These are phyloP conservation scores for Ophiostoma quercus DNA, from an alignment of 2,329 filamentous ascomycete species.

Conservation along the genomic window DNA sequence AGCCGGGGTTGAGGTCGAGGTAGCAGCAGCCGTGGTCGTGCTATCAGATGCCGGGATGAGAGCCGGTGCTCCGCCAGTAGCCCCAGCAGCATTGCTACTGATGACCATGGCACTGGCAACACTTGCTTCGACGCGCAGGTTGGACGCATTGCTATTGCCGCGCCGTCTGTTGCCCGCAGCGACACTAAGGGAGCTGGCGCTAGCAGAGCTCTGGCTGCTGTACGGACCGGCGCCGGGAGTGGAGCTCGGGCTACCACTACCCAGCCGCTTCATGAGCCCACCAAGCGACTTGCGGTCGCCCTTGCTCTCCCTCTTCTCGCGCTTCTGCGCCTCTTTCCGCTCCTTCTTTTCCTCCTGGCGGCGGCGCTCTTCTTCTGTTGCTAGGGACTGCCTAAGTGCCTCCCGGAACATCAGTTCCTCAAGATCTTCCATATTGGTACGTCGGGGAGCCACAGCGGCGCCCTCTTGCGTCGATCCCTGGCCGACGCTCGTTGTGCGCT, in stretches of 20 bases:
- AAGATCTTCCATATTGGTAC: constrained; percentile 70
- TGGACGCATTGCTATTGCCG: constrained; percentile 56
- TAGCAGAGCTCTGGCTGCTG: constrained; percentile 46
- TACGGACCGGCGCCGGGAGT: constrained; percentile 35
- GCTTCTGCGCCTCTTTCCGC: constrained; percentile 76
- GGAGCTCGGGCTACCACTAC: constrained; percentile 30
- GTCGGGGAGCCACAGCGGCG: constrained; percentile 32
- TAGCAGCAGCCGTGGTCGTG: not conserved
- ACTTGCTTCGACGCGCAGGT: constrained; percentile 43
- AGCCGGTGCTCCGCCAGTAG: constrained; percentile 28
- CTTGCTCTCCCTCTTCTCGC: constrained; percentile 79
- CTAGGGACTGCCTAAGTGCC: constrained; percentile 85
- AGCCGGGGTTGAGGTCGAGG: not conserved
- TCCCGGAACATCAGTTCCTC: constrained; percentile 99
- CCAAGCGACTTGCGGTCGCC: constrained; percentile 46
- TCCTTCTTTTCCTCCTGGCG: constrained; percentile 76
- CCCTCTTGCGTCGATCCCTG: constrained; percentile 30
- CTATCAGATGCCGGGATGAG: not conserved
- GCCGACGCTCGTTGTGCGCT: constrained; percentile 28
- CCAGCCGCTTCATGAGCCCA: constrained; percentile 45
- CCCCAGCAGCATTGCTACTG: constrained; percentile 24
- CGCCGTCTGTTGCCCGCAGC: constrained; percentile 51
- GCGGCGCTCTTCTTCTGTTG: constrained; percentile 86
- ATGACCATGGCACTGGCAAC: constrained; percentile 42
- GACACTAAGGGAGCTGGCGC: constrained; percentile 63